phyloP scores from a whole-genome alignment of 306 rosid species.

The Crataegus laevigata region DNA sequence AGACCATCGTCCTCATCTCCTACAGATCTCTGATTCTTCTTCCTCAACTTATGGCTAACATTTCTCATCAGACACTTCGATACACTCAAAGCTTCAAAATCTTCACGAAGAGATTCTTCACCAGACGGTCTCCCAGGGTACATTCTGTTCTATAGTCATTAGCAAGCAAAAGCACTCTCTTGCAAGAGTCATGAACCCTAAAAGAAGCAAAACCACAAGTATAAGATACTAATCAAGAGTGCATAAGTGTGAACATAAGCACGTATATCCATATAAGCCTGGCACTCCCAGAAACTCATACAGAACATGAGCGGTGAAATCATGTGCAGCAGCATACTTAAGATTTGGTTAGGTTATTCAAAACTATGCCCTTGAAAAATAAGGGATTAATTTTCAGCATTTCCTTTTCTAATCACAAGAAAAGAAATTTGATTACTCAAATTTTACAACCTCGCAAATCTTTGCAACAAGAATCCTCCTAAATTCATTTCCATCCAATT shows the following conservation, averaged over 20 bases:
- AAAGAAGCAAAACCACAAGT: constrained; percentile 13
- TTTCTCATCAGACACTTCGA: constrained; percentile 82
- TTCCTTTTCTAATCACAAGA: background rate
- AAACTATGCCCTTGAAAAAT: background rate
- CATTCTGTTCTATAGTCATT: constrained; percentile 45
- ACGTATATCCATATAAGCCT: background rate
- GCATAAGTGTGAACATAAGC: background rate
- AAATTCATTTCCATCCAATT: background rate
- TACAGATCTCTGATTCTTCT: constrained; percentile 45
- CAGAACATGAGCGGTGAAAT: background rate
- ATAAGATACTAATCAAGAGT: background rate
- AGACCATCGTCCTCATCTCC: constrained; percentile 56
- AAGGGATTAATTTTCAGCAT: background rate
- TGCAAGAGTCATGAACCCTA: constrained; percentile 10
- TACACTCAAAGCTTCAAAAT: constrained; percentile 64
- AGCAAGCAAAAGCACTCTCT: constrained; percentile 22
- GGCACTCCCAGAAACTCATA: background rate
- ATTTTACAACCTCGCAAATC: background rate
- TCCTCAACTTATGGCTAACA: constrained; percentile 83
- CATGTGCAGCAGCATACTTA: background rate
- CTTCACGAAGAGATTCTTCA: constrained; percentile 53
- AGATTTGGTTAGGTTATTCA: background rate
- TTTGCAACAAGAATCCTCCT: background rate
- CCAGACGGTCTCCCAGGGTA: constrained; percentile 43
- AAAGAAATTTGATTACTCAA: background rate